A percentile compares a stretch with the other conserved stretches of the same genome.
Conservation (phyloP, 2,329 filamentous ascomycete species). For the Colletotrichum ledebouriae region DNA sequence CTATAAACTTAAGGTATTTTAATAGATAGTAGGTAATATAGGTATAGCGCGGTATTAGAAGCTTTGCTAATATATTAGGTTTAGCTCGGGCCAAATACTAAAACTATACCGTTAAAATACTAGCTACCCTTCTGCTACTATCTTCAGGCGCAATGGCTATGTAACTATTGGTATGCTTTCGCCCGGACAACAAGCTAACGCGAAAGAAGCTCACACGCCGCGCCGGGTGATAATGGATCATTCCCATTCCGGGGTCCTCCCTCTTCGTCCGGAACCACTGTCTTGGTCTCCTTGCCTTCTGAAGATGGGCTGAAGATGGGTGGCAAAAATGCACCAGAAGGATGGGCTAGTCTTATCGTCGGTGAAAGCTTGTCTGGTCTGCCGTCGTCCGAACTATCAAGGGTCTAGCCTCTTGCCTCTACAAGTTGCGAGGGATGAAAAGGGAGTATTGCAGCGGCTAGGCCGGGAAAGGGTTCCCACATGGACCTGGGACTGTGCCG, state of each 20-base stretch:
- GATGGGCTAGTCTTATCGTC: slow-evolving; percentile 22
- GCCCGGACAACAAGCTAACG: neutral
- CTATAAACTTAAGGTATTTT: too few relatives aligned
- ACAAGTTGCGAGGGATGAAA: neutral
- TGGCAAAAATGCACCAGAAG: neutral
- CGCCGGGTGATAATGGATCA: slow-evolving; percentile 30
- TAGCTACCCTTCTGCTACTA: neutral
- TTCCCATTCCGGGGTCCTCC: slow-evolving; percentile 11
- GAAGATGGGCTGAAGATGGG: neutral
- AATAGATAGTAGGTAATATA: too few relatives aligned
- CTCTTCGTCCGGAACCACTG: neutral
- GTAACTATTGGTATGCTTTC: slow-evolving; percentile 4
- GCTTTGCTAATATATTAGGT: too few relatives aligned
- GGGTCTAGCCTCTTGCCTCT: slow-evolving; percentile 29
- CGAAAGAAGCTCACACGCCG: slow-evolving; percentile 9
- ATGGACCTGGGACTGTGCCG: slow-evolving; percentile 17
- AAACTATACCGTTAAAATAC: too few relatives aligned
- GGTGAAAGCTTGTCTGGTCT: slow-evolving; percentile 34
- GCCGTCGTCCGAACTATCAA: slow-evolving; percentile 6
- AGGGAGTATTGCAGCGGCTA: slow-evolving; percentile 12
- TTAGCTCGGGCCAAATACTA: too few relatives aligned
- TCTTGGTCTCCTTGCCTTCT: slow-evolving; percentile 6
- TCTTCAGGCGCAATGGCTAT: neutral
- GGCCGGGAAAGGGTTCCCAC: slow-evolving; percentile 14
- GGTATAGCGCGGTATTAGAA: too few relatives aligned